These are phyloP conservation scores for Yamadazyma akitaensis DNA, from an alignment of 805 yeast genomes.

Conservation along the genomic window DNA sequence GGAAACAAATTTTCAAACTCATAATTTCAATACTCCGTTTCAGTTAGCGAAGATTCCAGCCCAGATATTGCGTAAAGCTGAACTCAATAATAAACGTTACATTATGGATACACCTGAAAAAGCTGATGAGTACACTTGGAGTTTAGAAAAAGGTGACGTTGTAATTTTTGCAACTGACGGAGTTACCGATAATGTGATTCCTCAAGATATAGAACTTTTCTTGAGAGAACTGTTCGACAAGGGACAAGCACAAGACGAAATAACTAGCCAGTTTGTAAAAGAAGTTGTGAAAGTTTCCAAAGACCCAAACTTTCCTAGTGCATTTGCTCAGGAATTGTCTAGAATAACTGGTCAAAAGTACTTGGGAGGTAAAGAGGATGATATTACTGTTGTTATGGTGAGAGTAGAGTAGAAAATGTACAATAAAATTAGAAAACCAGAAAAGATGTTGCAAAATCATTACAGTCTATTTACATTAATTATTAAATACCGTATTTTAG, in stretches of 20 bases:
- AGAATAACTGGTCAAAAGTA: constrained; percentile 64
- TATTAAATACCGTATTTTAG: not conserved
- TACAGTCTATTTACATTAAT: not conserved
- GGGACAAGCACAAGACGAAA: constrained; percentile 15
- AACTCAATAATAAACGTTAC: constrained; percentile 54
- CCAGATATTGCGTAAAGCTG: constrained; percentile 51
- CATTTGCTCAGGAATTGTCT: constrained; percentile 77
- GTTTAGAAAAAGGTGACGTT: constrained; percentile 68
- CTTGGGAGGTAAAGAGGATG: constrained; percentile 94
- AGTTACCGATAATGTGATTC: constrained; percentile 77
- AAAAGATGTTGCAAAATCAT: not conserved
- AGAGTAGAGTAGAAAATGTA: constrained; percentile 39
- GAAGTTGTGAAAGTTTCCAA: constrained; percentile 67
- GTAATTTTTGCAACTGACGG: constrained; percentile 92
- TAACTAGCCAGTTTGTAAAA: constrained; percentile 56
- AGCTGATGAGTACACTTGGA: constrained; percentile 65
- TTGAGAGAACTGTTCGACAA: constrained; percentile 51
- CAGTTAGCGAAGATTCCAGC: constrained; percentile 84
- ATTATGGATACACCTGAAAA: constrained; percentile 67
- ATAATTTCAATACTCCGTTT: constrained; percentile 87
- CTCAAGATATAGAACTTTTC: constrained; percentile 67
- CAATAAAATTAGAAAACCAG: too few species aligned
- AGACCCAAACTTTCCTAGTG: constrained; percentile 74
- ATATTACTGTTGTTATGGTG: constrained; percentile 78
- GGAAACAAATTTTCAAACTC: constrained; percentile 76